phyloP scores from a whole-genome alignment of 768 basidiomycete species.

The Suillus variegatus region DNA sequence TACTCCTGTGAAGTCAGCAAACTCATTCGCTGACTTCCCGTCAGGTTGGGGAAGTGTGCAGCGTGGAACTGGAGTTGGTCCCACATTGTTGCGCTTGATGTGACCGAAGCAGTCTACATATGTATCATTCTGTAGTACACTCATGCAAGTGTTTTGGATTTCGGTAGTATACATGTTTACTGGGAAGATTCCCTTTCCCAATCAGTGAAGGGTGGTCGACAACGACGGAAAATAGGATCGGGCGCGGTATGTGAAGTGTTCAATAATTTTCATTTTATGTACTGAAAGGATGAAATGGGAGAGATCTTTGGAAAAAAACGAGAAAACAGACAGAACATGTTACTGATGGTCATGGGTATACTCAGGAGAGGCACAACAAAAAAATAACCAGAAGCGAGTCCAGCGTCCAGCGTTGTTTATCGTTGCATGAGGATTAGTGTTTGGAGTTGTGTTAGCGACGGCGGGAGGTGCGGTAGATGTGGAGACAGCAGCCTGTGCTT shows the following conservation, averaged over 20 bases:
- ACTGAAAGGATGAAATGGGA: too few species aligned
- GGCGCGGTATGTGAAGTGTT: too few species aligned
- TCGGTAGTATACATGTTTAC: not conserved
- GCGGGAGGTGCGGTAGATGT: not conserved
- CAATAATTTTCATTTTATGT: too few species aligned
- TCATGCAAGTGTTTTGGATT: not conserved
- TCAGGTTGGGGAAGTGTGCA: slow-evolving; percentile 79
- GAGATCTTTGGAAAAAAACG: too few species aligned
- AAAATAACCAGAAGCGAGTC: not conserved
- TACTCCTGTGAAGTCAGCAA: slow-evolving; percentile 18
- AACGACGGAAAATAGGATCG: too few species aligned
- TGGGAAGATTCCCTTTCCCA: not conserved
- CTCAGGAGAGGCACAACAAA: not conserved
- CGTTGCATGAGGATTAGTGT: not conserved
- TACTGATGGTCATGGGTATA: not conserved
- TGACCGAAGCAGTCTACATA: too few species aligned
- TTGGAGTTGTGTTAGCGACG: not conserved
- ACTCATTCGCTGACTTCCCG: slow-evolving; percentile 2
- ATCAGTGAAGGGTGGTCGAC: too few species aligned
- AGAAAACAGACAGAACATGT: too few species aligned
- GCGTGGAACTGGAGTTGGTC: slow-evolving; percentile 83
- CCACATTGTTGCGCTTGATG: too few species aligned
- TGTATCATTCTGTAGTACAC: not conserved
- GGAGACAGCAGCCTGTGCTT: not conserved
- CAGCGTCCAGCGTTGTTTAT: not conserved